Evolutionary conservation across 176 grass and related monocot genomes (phyloP).

Genomic region (Cenchrus fungigraminus): DNA sequence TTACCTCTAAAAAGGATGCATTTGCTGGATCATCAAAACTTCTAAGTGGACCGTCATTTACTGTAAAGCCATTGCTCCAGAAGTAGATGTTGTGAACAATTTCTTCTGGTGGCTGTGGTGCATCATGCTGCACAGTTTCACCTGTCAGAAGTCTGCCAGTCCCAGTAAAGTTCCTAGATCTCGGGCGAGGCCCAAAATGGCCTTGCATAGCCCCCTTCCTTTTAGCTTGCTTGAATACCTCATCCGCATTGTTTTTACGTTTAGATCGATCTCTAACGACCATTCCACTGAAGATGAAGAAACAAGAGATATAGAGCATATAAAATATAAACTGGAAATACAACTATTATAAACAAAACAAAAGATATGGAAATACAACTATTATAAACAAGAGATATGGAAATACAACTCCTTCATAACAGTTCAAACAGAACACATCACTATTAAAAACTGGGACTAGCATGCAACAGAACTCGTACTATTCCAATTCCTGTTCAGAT

Average conservation of each 20-base stretch:
- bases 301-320: not conserved
- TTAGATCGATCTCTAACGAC: conserved; percentile 76
- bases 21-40: conserved; percentile 89
- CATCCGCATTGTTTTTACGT: conserved; percentile 50
- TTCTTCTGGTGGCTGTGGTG: conserved; percentile 54
- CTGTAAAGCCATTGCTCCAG: conserved; percentile 90
- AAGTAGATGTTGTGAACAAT: conserved; percentile 74
- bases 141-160: conserved; percentile 66
- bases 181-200: conserved; percentile 38
- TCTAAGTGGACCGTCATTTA: conserved; percentile 86
- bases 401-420: not conserved
- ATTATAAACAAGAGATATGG: not conserved
- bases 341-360: not conserved
- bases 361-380: no score
- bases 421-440: not conserved
- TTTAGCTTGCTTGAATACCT: conserved; percentile 75
- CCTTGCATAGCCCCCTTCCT: conserved; percentile 63
- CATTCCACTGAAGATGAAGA: conserved; percentile 58
- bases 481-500: not conserved
- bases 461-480: not conserved
- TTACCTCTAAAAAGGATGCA: conserved; percentile 84
- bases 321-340: not conserved
- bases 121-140: conserved; percentile 58
- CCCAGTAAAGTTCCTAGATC: conserved; percentile 70
- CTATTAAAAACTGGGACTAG: not conserved